Evolutionary conservation across 768 basidiomycete species (phyloP).

Genomic region (Candolleomyces eurysporus): DNA sequence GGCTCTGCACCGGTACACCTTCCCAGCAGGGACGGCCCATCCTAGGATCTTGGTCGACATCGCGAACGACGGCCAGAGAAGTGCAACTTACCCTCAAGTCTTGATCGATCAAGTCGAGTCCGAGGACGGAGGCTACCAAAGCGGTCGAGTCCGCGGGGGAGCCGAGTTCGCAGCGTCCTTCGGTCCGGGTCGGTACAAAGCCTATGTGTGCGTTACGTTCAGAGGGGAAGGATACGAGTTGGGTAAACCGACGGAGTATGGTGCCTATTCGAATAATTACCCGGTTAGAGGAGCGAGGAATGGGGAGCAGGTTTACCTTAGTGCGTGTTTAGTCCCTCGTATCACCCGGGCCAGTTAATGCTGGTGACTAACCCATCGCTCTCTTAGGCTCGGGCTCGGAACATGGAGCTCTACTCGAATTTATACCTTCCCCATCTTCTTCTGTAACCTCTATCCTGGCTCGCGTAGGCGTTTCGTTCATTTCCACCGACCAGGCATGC

Average conservation of each 20-base stretch:
- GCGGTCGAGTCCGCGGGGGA: slow-evolving; percentile 47
- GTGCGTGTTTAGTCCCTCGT: slow-evolving; percentile 23
- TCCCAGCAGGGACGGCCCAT: slow-evolving; percentile 42
- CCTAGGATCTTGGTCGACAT: slow-evolving; percentile 61
- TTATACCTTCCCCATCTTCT: slow-evolving; percentile 38
- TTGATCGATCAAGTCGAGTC: slow-evolving; percentile 46
- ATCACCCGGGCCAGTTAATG: too few relatives aligned
- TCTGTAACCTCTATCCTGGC: slow-evolving; percentile 45
- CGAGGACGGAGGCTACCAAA: slow-evolving; percentile 27
- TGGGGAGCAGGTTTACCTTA: slow-evolving; percentile 46
- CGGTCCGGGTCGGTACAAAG: slow-evolving; percentile 54
- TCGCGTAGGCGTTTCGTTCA: slow-evolving; percentile 65
- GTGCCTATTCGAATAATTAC: slow-evolving; percentile 50
- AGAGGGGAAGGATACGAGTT: slow-evolving; percentile 49
- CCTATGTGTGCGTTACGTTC: slow-evolving; percentile 62
- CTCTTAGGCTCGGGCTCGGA: slow-evolving; percentile 45
- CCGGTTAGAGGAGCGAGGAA: slow-evolving; percentile 46
- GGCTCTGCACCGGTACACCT: slow-evolving; percentile 59
- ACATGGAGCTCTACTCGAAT: slow-evolving; percentile 53
- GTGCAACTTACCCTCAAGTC: slow-evolving; percentile 47
- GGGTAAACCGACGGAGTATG: slow-evolving; percentile 50
- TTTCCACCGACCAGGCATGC: slow-evolving; percentile 60
- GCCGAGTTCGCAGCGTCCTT: slow-evolving; percentile 54
- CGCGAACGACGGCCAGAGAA: slow-evolving; percentile 58
- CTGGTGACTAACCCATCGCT: too few relatives aligned